Conservation (phyloP, 257 asterid species). For the Penstemon barbatus region DNA sequence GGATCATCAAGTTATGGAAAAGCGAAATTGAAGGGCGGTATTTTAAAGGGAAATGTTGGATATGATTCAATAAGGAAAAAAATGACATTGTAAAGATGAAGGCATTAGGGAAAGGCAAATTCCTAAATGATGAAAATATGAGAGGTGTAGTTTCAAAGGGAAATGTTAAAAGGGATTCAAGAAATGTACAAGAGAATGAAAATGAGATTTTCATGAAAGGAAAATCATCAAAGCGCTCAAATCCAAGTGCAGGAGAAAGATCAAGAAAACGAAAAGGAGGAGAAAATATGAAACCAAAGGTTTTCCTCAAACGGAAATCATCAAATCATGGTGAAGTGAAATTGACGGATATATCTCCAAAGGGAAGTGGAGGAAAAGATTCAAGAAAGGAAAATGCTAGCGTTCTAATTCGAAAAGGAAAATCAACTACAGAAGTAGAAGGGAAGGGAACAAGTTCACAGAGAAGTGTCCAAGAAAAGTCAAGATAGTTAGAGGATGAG, state of each 20-base stretch:
- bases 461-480: neutral
- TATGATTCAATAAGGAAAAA: neutral
- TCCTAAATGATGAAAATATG: neutral
- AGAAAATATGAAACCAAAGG: neutral
- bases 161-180: too few species aligned
- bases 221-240: neutral
- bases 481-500: neutral
- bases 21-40: neutral
- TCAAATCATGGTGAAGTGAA: neutral
- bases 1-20: neutral
- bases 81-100: neutral
- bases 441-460: neutral
- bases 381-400: neutral
- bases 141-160: too few species aligned
- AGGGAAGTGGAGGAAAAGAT: neutral
- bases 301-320: neutral
- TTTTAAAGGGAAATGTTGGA: neutral
- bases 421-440: neutral
- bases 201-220: neutral
- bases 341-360: neutral
- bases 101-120: neutral
- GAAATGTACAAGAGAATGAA: neutral
- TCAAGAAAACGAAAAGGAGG: neutral
- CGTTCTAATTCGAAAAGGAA: neutral
- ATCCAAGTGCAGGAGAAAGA: neutral